Base-by-base conservation (phyloP, 805 yeast genomes). In the Myxozyma nipponensis region DNA sequence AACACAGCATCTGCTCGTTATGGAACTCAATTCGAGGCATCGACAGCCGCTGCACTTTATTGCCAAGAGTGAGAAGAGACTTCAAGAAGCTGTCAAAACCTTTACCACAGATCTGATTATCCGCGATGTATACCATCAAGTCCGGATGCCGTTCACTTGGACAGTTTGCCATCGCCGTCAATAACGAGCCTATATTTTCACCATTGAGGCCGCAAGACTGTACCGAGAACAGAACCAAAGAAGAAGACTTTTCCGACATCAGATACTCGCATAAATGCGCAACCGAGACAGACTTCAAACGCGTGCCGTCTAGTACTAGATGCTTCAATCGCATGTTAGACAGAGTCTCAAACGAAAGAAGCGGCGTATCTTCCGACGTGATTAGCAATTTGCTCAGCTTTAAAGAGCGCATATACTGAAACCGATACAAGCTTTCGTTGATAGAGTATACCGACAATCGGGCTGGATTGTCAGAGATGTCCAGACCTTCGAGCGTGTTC, bases 391-490 rank as follows among this genome's bases (percentile, higher is more conserved):
- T 42, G 9, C 55, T 42, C 49, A 57, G 25, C 22, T 45, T 43
- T 32, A 59, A 48, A 40, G 41, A 35, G 9, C 57, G 49, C 47
- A 59, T 35, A 37, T 49, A 48, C 30, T 49, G 54, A 28, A 59
- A 52, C 19, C 58, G 28, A 21, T 52, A 49, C 17, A 59, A 34
- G 21, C 59, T 47, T 35, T 52, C 60, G 40, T 57, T 53, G 21
- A 59, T 48, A 15, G 60, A 36, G 26, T 54, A 44, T 6, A 44
- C 53, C 18, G 59, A 58, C 21, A 59, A 45, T 4, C 62, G 53
- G 17, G 58, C 62, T 6, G 62, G 62, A 41, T 59, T 59, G 18
- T 52, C 59, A 2, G 62, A 59, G 23, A 59, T 50, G 37, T 59
- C 62, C n/a, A 59, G 59, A 4, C 55, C 57, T 19, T 47, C 56